These are phyloP conservation scores for Penicillium cataractarum DNA, from an alignment of 495 filamentous ascomycete species.

Conservation along the genomic window DNA sequence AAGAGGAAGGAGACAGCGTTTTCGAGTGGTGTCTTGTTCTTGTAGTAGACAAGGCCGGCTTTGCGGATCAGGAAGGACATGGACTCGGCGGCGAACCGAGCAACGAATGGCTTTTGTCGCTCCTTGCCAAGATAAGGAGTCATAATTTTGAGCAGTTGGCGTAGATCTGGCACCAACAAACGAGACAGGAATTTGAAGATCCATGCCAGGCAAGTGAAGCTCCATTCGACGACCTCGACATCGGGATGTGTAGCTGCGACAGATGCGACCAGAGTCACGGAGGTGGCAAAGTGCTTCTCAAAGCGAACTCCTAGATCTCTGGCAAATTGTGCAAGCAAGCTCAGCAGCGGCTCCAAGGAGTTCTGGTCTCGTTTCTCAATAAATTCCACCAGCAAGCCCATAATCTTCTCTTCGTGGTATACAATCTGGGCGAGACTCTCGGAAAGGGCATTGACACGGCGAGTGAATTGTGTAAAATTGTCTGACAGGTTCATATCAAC, in stretches of 20 bases:
- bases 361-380: constrained; percentile 75
- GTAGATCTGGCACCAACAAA: constrained; percentile 79
- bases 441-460: constrained; percentile 73
- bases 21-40: constrained; percentile 67
- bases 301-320: constrained; percentile 88
- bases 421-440: constrained; percentile 91
- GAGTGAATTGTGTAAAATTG: constrained; percentile 72
- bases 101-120: constrained; percentile 79
- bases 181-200: constrained; percentile 95
- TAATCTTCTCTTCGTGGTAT: constrained; percentile 82
- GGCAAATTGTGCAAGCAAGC: constrained; percentile 84
- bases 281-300: constrained; percentile 78
- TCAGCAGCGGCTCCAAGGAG: constrained; percentile 82
- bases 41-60: constrained; percentile 72
- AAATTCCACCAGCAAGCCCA: constrained; percentile 73
- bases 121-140: constrained; percentile 84
- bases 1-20: constrained; percentile 69
- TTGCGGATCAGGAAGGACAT: constrained; percentile 93
- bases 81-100: constrained; percentile 90
- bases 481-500: constrained; percentile 84
- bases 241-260: constrained; percentile 64
- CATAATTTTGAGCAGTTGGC: constrained; percentile 80
- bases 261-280: constrained; percentile 67
- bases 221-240: constrained; percentile 91
- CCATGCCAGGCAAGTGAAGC: constrained; percentile 91